These are phyloP conservation scores for Ministeria vibrans DNA, from an alignment of 78 protist species.

Conservation along the genomic window DNA sequence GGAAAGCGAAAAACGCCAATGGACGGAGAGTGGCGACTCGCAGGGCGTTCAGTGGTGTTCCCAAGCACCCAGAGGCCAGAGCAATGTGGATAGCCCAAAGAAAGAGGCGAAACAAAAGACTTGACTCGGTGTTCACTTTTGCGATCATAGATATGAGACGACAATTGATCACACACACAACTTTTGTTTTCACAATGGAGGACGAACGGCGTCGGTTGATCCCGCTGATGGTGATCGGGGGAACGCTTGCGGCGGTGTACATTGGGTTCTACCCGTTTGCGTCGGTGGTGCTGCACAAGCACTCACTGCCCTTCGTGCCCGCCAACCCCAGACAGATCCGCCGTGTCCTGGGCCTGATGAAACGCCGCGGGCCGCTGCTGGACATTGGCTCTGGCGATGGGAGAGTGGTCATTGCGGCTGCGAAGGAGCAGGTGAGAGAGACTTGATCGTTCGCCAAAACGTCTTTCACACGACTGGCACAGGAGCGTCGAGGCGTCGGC, in stretches of 20 bases:
- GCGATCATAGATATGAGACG: no score
- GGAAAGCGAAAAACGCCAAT: no score
- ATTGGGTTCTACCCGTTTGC: neutral
- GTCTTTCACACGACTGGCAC: no score
- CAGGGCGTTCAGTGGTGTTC: no score
- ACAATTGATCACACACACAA: no score
- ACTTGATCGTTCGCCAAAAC: no score
- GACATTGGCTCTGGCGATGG: constrained; percentile 10
- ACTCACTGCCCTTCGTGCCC: neutral
- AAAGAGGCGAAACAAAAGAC: no score
- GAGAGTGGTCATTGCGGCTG: neutral
- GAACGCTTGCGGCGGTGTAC: neutral
- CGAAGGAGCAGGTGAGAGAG: neutral
- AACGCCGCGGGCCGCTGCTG: neutral
- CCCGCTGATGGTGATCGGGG: neutral
- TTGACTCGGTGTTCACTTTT: no score
- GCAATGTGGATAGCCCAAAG: no score
- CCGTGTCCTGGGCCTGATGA: neutral
- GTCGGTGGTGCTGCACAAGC: neutral
- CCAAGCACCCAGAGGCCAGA: no score
- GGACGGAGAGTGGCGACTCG: no score
- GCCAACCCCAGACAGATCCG: neutral
- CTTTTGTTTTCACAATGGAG: no score
- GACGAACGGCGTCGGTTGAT: neutral
- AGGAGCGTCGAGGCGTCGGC: neutral